Conservation (phyloP, 2,329 filamentous ascomycete species). For the Sarocladium oryzae region DNA sequence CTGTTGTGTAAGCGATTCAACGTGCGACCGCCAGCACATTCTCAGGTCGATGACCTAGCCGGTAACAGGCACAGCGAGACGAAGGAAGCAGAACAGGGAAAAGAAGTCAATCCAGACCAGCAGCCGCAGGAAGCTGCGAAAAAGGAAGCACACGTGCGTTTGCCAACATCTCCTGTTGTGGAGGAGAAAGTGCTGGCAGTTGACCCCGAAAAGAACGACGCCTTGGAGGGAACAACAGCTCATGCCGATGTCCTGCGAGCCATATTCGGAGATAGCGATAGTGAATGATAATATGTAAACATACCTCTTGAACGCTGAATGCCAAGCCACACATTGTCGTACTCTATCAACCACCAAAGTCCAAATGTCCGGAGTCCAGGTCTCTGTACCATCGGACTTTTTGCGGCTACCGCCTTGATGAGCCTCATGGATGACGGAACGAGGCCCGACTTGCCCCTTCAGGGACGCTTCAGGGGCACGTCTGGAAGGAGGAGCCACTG, state of each 20-base stretch:
- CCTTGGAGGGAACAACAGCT: conserved; percentile 63
- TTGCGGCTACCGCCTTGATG: no score
- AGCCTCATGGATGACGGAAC: no score
- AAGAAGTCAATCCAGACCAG: neutral
- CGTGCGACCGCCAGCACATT: conserved; percentile 68
- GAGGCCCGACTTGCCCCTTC: no score
- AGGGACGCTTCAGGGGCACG: no score
- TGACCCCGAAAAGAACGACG: conserved; percentile 63
- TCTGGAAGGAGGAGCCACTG: no score
- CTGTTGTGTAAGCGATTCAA: conserved; percentile 94
- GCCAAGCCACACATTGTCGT: no score
- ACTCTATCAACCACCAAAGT: no score
- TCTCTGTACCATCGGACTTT: no score
- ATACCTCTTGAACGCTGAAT: no score
- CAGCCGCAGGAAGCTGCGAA: neutral
- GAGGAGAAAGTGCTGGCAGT: conserved; percentile 32
- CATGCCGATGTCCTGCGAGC: conserved; percentile 79
- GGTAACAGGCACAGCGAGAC: conserved; percentile 16
- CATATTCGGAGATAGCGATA: conserved; percentile 87
- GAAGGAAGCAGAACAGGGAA: conserved; percentile 9
- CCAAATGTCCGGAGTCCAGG: no score
- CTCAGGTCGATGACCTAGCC: conserved; percentile 43
- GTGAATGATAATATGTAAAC: conserved; percentile 39
- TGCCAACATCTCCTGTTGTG: neutral
- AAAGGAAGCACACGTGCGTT: neutral